A percentile compares a stretch with the other conserved stretches of the same genome.
Conservation (phyloP, 2,329 filamentous ascomycete species). For the Penicillium sp. region DNA sequence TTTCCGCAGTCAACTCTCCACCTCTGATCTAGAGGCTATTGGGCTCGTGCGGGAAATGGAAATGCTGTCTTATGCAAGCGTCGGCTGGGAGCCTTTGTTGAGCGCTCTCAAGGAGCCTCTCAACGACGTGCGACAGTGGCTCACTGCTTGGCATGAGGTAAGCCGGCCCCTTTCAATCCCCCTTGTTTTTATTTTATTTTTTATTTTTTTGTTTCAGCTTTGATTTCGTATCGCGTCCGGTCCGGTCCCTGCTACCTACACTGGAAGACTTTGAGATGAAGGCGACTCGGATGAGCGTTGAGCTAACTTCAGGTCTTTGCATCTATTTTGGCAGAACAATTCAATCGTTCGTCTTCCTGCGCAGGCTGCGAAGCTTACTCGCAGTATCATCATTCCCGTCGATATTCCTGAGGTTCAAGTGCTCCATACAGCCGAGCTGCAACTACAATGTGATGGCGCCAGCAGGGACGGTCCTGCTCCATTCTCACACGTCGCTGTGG, state of each 20-base stretch:
- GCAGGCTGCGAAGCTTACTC: slow-evolving; percentile 38
- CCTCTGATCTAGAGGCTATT: slow-evolving; percentile 49
- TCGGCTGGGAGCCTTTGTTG: slow-evolving; percentile 51
- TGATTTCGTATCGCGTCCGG: neutral
- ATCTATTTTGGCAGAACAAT: slow-evolving; percentile 24
- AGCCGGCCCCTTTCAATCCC: slow-evolving; percentile 11
- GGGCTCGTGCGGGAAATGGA: slow-evolving; percentile 50
- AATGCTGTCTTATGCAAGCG: slow-evolving; percentile 46
- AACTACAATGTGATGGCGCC: slow-evolving; percentile 24
- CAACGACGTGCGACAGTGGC: slow-evolving; percentile 45
- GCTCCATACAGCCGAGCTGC: slow-evolving; percentile 63
- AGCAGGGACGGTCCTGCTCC: slow-evolving; percentile 15
- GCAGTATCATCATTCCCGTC: slow-evolving; percentile 77
- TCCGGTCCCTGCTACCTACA: no score
- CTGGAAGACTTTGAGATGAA: no score
- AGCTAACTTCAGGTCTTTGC: slow-evolving; percentile 3
- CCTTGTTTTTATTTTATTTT: neutral
- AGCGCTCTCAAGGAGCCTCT: slow-evolving; percentile 44
- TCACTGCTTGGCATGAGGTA: slow-evolving; percentile 54
- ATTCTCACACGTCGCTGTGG: slow-evolving; percentile 37
- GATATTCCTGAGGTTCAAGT: slow-evolving; percentile 79
- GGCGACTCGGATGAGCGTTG: no score
- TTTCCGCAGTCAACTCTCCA: slow-evolving; percentile 42
- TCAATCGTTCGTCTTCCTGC: slow-evolving; percentile 27
- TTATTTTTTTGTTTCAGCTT: neutral